Conservation (phyloP, 768 basidiomycete genomes). For the Pleurotus cornucopiae region DNA sequence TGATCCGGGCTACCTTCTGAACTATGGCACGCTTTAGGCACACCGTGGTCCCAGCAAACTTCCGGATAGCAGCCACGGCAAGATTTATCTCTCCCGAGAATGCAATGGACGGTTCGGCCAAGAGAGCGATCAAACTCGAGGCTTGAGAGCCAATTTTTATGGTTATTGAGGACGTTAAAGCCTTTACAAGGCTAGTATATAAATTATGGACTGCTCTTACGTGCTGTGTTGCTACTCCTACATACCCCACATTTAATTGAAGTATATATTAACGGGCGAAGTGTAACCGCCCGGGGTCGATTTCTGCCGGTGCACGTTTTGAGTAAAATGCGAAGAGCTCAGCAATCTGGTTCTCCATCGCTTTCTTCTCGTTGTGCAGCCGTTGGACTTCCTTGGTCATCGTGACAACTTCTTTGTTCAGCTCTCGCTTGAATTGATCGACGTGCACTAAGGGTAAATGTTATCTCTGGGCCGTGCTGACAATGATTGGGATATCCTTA, state of each 20-base stretch:
- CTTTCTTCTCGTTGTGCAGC: conserved; percentile 61
- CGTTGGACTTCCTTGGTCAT: conserved; percentile 74
- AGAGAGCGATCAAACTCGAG: background rate
- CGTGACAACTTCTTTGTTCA: conserved; percentile 67
- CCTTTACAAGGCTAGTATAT: too few species aligned
- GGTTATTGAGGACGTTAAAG: too few species aligned
- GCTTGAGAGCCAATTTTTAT: conserved; percentile 3
- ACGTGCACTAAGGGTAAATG: conserved; percentile 56
- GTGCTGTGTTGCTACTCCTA: too few species aligned
- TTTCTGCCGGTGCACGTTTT: conserved; percentile 44
- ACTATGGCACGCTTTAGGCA: conserved; percentile 41
- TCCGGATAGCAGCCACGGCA: conserved; percentile 79
- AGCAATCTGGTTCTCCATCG: conserved; percentile 65
- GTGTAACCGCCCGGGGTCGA: too few species aligned
- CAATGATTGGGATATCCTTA: conserved; percentile 21
- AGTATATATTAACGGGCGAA: too few species aligned
- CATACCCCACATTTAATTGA: too few species aligned
- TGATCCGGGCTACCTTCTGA: conserved; percentile 6
- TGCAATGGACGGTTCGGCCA: background rate
- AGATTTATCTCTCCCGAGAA: conserved; percentile 46
- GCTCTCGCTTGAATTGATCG: conserved; percentile 81
- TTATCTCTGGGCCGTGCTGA: too few species aligned
- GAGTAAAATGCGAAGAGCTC: conserved; percentile 72
- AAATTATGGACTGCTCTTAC: too few species aligned
- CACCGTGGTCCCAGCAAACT: conserved; percentile 68